Conservation (phyloP, 805 yeast species). For the Yarrowia divulgata region DNA sequence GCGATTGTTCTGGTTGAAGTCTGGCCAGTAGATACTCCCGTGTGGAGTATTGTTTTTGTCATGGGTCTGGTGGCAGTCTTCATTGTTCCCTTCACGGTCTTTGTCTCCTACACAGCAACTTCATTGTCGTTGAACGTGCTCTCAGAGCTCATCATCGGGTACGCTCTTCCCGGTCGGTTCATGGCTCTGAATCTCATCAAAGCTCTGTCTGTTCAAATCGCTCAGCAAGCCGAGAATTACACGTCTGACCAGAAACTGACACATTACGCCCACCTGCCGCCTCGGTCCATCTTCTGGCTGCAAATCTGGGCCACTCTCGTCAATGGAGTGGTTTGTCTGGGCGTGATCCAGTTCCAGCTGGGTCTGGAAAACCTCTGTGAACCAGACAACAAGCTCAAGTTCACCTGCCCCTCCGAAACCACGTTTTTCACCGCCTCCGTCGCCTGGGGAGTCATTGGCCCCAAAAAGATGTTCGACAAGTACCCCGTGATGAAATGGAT, state of each 20-base stretch:
- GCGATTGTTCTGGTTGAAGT: conserved; percentile 42
- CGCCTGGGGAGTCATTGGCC: conserved; percentile 56
- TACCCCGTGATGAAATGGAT: conserved; percentile 43
- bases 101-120: conserved; percentile 66
- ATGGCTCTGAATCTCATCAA: conserved; percentile 64
- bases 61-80: conserved; percentile 61
- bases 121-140: conserved; percentile 65
- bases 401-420: conserved; percentile 51
- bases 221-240: conserved; percentile 64
- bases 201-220: conserved; percentile 67
- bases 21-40: conserved; percentile 44
- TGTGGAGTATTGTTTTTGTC: conserved; percentile 67
- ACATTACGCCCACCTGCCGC: conserved; percentile 55
- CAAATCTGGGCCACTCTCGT: conserved; percentile 47
- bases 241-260: conserved; percentile 65
- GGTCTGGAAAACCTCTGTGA: conserved; percentile 48
- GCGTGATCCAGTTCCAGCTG: conserved; percentile 49
- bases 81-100: conserved; percentile 66
- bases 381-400: conserved; percentile 46
- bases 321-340: conserved; percentile 46
- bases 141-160: conserved; percentile 69
- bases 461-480: conserved; percentile 53
- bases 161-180: conserved; percentile 67
- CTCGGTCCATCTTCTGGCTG: conserved; percentile 42
- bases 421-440: conserved; percentile 60